Conservation (phyloP, 1,139 yeast species). For the Candida labiduridarum region DNA sequence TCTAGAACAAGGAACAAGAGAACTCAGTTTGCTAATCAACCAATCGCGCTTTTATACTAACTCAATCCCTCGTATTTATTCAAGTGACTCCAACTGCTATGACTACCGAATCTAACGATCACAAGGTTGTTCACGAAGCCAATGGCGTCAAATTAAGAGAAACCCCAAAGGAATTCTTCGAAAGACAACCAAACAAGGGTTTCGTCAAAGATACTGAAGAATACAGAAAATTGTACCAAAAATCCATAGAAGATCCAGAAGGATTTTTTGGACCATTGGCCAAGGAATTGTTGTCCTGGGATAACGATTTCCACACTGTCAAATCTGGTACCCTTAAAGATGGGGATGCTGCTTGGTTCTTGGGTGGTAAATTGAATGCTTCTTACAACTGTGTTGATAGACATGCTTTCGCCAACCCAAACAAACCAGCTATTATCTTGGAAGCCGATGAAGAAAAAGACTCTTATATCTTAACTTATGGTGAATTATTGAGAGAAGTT, state of each 20-base stretch:
- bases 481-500: constrained; percentile 70
- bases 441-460: constrained; percentile 78
- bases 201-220: constrained; percentile 59
- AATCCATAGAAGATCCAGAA: constrained; percentile 82
- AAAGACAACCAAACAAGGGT: constrained; percentile 66
- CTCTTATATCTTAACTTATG: constrained; percentile 67
- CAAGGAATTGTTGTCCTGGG: constrained; percentile 80
- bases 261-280: constrained; percentile 85
- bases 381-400: constrained; percentile 79
- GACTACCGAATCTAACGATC: constrained; percentile 20
- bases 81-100: constrained; percentile 17
- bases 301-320: constrained; percentile 75
- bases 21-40: neutral
- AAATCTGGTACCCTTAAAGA: constrained; percentile 67
- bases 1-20: neutral
- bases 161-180: constrained; percentile 76
- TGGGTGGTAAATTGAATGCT: constrained; percentile 77
- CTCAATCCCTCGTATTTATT: neutral
- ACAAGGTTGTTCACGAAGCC: constrained; percentile 79
- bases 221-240: constrained; percentile 70
- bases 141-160: constrained; percentile 61
- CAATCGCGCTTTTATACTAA: neutral
- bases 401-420: constrained; percentile 71
- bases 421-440: constrained; percentile 75
- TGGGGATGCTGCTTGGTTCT: constrained; percentile 78